Evolutionary conservation across 2,329 filamentous ascomycete genomes (phyloP).

Genomic region (Alternaria triticimaculans): DNA sequence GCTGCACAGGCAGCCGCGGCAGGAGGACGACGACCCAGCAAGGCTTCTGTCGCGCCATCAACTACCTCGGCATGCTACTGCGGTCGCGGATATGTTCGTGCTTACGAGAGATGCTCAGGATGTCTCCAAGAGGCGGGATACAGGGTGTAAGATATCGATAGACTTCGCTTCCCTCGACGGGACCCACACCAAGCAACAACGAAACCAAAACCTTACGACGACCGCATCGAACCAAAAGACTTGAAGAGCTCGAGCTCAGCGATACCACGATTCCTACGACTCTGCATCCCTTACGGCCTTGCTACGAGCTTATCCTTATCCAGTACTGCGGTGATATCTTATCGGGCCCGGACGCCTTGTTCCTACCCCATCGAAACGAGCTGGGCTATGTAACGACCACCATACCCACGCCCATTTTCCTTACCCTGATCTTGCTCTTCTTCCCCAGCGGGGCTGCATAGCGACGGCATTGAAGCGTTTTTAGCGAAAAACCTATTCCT

Average conservation of each 20-base stretch:
- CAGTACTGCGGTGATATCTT: background rate
- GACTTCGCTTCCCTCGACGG: background rate
- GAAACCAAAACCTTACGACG: conserved; percentile 14
- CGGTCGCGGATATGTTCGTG: conserved; percentile 48
- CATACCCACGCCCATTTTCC: conserved; percentile 7
- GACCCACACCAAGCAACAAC: background rate
- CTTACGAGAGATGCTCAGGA: conserved; percentile 52
- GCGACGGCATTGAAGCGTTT: conserved; percentile 47
- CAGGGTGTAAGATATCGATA: conserved; percentile 17
- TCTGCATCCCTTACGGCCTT: conserved; percentile 12
- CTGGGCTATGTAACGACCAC: background rate
- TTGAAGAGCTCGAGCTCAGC: conserved; percentile 48
- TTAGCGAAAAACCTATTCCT: conserved; percentile 28
- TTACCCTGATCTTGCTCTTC: conserved; percentile 26
- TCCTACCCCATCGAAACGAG: background rate
- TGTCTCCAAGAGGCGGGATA: conserved; percentile 54
- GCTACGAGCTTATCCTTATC: background rate
- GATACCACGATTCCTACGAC: conserved; percentile 36
- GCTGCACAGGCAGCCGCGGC: conserved; percentile 22
- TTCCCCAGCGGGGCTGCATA: conserved; percentile 39
- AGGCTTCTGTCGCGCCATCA: conserved; percentile 38
- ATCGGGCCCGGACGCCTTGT: background rate
- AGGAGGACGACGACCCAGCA: conserved; percentile 42
- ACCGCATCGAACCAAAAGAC: conserved; percentile 29
- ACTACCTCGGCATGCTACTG: conserved; percentile 42